A percentile compares a stretch with the other conserved stretches of the same genome.
Evolutionary conservation across 2,329 filamentous ascomycete genomes (phyloP).

Genomic region (Zasmidium cellare): DNA sequence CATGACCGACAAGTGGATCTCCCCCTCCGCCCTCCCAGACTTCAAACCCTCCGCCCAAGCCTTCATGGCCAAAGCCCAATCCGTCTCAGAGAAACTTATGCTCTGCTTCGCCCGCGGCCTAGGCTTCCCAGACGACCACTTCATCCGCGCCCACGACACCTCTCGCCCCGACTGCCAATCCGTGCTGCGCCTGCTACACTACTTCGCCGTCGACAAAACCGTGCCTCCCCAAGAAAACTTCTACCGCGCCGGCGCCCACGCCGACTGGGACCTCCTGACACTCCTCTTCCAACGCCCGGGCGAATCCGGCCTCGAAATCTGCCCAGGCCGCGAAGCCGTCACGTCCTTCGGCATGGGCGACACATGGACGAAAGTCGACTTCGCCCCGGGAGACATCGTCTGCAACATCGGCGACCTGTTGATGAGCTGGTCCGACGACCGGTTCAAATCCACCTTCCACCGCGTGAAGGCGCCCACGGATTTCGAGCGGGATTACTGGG

Average conservation of each 20-base stretch:
- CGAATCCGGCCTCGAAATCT: conserved; percentile 64
- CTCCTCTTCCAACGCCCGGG: conserved; percentile 63
- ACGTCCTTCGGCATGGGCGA: conserved; percentile 62
- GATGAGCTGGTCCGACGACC: conserved; percentile 67
- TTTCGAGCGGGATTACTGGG: conserved; percentile 52
- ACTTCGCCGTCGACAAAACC: conserved; percentile 41
- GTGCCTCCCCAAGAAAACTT: conserved; percentile 45
- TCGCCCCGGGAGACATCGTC: conserved; percentile 55
- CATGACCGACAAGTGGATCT: conserved; percentile 56
- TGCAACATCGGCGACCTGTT: conserved; percentile 68
- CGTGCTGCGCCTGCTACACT: conserved; percentile 58
- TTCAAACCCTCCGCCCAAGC: conserved; percentile 48
- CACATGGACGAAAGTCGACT: conserved; percentile 64
- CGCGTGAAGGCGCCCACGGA: conserved; percentile 63
- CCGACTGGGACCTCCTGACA: conserved; percentile 64
- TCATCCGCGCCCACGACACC: conserved; percentile 56
- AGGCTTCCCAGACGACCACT: conserved; percentile 58
- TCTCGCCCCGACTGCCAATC: conserved; percentile 54
- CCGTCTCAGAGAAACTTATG: conserved; percentile 58
- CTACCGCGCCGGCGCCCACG: conserved; percentile 62
- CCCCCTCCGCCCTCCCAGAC: conserved; percentile 48
- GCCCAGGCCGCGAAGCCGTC: conserved; percentile 61
- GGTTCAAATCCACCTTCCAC: conserved; percentile 67
- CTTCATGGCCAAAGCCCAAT: conserved; percentile 59
- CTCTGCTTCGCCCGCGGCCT: conserved; percentile 59